These are phyloP conservation scores for Candida fluviatilis DNA, from an alignment of 805 yeast species.

Conservation along the genomic window DNA sequence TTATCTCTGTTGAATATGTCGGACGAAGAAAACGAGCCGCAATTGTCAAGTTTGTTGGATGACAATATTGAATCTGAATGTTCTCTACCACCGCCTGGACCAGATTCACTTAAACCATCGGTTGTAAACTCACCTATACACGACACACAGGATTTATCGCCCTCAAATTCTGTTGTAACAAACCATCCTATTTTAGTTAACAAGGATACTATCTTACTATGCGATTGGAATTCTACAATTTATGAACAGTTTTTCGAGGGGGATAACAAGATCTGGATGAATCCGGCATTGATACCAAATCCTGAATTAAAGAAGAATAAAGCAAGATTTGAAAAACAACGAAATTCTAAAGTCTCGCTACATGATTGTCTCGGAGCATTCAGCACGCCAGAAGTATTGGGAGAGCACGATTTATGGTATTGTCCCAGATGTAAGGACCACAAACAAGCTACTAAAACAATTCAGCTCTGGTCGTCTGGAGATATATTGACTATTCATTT, in stretches of 20 bases:
- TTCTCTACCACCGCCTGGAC: constrained; percentile 13
- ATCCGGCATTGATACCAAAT: constrained; percentile 40
- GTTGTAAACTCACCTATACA: constrained; percentile 15
- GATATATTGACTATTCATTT: constrained; percentile 86
- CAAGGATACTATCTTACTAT: constrained; percentile 36
- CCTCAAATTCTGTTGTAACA: background rate
- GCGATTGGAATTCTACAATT: constrained; percentile 59
- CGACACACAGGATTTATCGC: constrained; percentile 2
- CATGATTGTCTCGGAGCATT: constrained; percentile 74
- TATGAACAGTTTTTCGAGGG: constrained; percentile 51
- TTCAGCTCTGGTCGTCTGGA: constrained; percentile 92
- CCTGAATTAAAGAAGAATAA: constrained; percentile 50
- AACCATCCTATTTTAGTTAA: constrained; percentile 20
- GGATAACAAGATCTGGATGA: constrained; percentile 57
- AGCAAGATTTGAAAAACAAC: constrained; percentile 27
- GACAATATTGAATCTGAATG: constrained; percentile 3
- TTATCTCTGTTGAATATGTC: constrained; percentile 14
- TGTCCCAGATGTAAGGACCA: constrained; percentile 89
- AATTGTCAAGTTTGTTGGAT: constrained; percentile 17
- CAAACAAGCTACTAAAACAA: constrained; percentile 83
- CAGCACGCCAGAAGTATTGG: constrained; percentile 76
- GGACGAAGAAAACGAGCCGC: constrained; percentile 27
- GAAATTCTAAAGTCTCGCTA: constrained; percentile 46
- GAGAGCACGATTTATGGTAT: constrained; percentile 90
- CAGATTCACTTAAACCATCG: constrained; percentile 18